A percentile compares a stretch with the other conserved stretches of the same genome.
These are phyloP conservation scores for Coprinellus aureogranulatus DNA, from an alignment of 768 basidiomycete species.

Conservation along the genomic window DNA sequence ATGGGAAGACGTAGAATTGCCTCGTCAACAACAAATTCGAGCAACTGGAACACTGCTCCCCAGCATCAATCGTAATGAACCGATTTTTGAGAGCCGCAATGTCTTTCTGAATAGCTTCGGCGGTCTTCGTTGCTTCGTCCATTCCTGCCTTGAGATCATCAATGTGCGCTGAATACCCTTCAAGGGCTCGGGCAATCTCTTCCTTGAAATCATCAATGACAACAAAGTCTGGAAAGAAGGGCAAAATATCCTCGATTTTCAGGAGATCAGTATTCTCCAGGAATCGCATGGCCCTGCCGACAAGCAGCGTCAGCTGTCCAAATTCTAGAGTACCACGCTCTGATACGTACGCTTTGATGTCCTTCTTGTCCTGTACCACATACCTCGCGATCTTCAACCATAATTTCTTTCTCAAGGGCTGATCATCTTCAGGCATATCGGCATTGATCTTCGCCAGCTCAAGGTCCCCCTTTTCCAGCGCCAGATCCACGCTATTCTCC, in stretches of 20 bases:
- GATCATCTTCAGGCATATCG: conserved; percentile 91
- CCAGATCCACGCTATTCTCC: conserved; percentile 95
- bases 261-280: conserved; percentile 90
- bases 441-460: conserved; percentile 95
- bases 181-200: conserved; percentile 93
- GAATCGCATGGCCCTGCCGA: conserved; percentile 97
- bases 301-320: conserved; percentile 2
- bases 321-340: too few species aligned
- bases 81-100: conserved; percentile 81
- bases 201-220: conserved; percentile 99
- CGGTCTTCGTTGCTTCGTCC: conserved; percentile 90
- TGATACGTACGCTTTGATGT: conserved; percentile 92
- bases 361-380: conserved; percentile 96
- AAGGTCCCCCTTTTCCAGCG: conserved; percentile 89
- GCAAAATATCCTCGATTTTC: conserved; percentile 97
- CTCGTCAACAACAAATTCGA: conserved; percentile 71
- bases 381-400: conserved; percentile 99
- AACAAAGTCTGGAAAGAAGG: conserved; percentile 99
- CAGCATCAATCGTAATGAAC: conserved; percentile 87
- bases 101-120: conserved; percentile 91
- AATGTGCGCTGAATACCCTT: conserved; percentile 91
- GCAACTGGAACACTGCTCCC: conserved; percentile 85
- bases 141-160: conserved; percentile 88
- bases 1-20: conserved; percentile 98
- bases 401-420: conserved; percentile 81